These are phyloP conservation scores for Pseudozyma sp. DNA, from an alignment of 1,284 basidiomycete species.

Conservation along the genomic window DNA sequence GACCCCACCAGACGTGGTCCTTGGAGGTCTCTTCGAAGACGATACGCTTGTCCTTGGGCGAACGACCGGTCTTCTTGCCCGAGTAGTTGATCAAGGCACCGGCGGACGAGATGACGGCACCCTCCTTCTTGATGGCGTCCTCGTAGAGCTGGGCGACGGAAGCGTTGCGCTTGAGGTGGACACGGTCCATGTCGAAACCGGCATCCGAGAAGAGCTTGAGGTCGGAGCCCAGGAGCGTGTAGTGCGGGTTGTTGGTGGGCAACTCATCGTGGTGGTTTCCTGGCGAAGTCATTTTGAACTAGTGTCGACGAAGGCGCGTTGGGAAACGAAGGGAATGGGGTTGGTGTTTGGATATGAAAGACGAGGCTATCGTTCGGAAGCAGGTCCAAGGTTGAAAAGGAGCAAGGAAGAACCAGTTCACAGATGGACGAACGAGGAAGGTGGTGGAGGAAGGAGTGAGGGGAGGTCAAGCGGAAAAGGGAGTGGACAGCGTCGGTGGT, in stretches of 20 bases:
- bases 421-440: neutral
- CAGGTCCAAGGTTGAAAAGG: neutral
- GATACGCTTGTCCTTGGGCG: constrained; percentile 99
- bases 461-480: neutral
- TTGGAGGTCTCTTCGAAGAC: constrained; percentile 97
- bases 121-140: constrained; percentile 97
- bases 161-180: constrained; percentile 84
- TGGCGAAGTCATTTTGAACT: constrained; percentile 64
- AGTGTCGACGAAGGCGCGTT: constrained; percentile 4
- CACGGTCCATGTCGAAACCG: constrained; percentile 89
- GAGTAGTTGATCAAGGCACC: constrained; percentile 99
- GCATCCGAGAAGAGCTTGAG: constrained; percentile 98
- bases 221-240: constrained; percentile 73
- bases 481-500: neutral
- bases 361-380: neutral
- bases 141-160: constrained; percentile 95
- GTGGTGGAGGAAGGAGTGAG: neutral
- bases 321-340: neutral
- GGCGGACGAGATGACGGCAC: constrained; percentile 93
- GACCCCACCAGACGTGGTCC: constrained; percentile 99
- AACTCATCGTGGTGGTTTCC: constrained; percentile 68
- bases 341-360: neutral
- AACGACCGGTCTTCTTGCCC: constrained; percentile 98
- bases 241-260: constrained; percentile 59
- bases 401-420: constrained; percentile 1